Evolutionary conservation across 2,329 filamentous ascomycete species (phyloP), one percentile per base, ranked within the genome.

Genomic region (Alternaria alternata): DNA sequence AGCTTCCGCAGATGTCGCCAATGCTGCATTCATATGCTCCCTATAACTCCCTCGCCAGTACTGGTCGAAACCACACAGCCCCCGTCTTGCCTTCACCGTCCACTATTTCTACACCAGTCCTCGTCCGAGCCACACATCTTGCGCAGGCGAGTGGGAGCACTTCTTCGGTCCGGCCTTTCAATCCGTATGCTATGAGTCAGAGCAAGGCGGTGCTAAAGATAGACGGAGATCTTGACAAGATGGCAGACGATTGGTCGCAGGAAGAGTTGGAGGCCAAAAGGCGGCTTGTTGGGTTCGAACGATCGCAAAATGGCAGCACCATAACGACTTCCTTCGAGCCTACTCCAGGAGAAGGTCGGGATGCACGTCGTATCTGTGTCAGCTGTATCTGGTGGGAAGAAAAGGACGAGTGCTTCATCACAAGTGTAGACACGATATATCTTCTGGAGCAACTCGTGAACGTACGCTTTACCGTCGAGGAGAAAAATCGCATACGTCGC

Each of bases 311-410:
- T 34, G 93, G 93, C 28, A 94, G 91, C 74, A 92, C 91, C 4
- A 90, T 98, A 57, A 90, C 89, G 34, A 88, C 92, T 14, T 90
- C 85, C 14, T 98, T 98, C 81, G 88, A 89, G 51, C 84, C 93
- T 0, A 89, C 97, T 47, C 85, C 91, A 16, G 88, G 88, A 14
- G 91, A 93, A 71, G 91, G 97, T 63, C 88, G 93, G 22, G 87
- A 90, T 1, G 88, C 89, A 3, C 91, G 94, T 81, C 93, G 91
- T 80, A 94, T 96, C 62, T 97, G 93, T 80, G 92, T 99, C 76
- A 97, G 94, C 79, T 99, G 95, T 83, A 99, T 99, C 74, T 94
- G 89, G 84, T 99, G 95, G 95, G 90, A 90, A 59, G 93, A 96
- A 79, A 96, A 93, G 80, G 84, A 89, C 48, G 92, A 96, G 72